Evolutionary conservation across 306 rosid species (phyloP).

Genomic region (Betula pendula): DNA sequence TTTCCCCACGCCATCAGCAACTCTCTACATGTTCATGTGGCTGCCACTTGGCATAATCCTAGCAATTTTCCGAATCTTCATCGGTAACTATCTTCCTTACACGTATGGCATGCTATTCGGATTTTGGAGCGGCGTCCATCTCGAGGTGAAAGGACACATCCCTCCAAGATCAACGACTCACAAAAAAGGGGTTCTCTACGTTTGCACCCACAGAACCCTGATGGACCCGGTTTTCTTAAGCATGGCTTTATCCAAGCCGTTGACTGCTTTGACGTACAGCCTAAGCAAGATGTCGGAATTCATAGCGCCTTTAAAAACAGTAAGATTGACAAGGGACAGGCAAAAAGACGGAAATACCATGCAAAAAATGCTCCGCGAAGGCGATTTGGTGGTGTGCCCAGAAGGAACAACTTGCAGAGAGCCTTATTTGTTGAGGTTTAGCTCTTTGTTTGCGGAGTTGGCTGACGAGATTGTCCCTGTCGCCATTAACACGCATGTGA

Average conservation of each 20-base stretch:
- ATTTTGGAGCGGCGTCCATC: conserved; percentile 44
- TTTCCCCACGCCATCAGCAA: conserved; percentile 78
- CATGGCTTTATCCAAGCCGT: conserved; percentile 42
- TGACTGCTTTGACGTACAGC: conserved; percentile 80
- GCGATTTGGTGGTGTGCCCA: conserved; percentile 92
- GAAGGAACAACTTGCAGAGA: conserved; percentile 98
- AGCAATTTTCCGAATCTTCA: conserved; percentile 62
- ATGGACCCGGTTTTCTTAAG: conserved; percentile 77
- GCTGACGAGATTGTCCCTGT: conserved; percentile 88
- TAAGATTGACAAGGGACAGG: conserved; percentile 72
- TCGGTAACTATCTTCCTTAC: conserved; percentile 66
- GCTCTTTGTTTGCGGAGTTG: conserved; percentile 86
- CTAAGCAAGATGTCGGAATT: conserved; percentile 64
- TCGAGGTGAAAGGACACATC: conserved; percentile 34
- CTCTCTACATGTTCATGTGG: conserved; percentile 75
- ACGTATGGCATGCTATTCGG: conserved; percentile 39
- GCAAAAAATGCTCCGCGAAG: conserved; percentile 54
- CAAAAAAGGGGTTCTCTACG: conserved; percentile 61
- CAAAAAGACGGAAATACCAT: conserved; percentile 65
- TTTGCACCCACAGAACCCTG: conserved; percentile 75
- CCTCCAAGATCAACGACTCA: conserved; percentile 14
- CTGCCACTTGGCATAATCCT: conserved; percentile 63
- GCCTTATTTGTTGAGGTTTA: conserved; percentile 82
- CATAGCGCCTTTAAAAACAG: conserved; percentile 60
- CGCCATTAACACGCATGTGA: conserved; percentile 59